Evolutionary conservation across 2,329 filamentous ascomycete species (phyloP), one percentile per base, ranked within the genome.

Genomic region (Magnaporthales sp.): DNA sequence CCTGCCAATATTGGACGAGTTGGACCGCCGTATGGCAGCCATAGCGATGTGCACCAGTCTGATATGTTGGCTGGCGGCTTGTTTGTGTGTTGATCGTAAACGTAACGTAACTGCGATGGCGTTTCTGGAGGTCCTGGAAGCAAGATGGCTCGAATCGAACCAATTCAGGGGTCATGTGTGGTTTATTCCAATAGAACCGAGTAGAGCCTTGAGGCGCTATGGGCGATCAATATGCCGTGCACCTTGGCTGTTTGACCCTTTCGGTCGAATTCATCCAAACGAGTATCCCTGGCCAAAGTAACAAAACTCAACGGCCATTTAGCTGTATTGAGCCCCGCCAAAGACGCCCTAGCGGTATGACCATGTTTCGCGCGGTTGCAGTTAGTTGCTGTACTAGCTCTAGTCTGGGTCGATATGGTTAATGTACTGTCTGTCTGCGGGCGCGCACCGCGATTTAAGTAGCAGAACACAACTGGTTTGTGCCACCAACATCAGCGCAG

Each of bases 1-100:
- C 26, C 54, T 63, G 26, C 51, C 64, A 24, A 60, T 61, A 29
- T 30, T 31, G 11, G 64, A 66, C 15, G 64, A 66, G 64, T 60
- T 38, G 26, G 64, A 66, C 7, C 64, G 46, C 54, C 64, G 46
- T n/a, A 65, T 30, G 38, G 30, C 38, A 22, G 62, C 31, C 63
- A 65, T 65, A 5, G 38, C 26, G 31, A 26, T 4, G 6, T 38
- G 2, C 38, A n/a, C 38, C 38, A 46, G 8, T n/a, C 38, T n/a
- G 38, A 6, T 46, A 19, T n/a, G 38, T 46, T 46, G 30, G 30
- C 9, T n/a, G 38, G 38, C 38, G 38, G 38, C 38, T n/a, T 46
- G 38, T 46, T 46, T 46, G 38, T 46, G 38, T 19, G 38, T 46
- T n/a, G 8, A 46, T 46, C 38, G 38, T 46, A 46, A 46, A 19